A percentile compares a stretch with the other conserved stretches of the same genome.
Conservation (phyloP, 768 basidiomycete genomes). For the Fistulinella prunicolor region DNA sequence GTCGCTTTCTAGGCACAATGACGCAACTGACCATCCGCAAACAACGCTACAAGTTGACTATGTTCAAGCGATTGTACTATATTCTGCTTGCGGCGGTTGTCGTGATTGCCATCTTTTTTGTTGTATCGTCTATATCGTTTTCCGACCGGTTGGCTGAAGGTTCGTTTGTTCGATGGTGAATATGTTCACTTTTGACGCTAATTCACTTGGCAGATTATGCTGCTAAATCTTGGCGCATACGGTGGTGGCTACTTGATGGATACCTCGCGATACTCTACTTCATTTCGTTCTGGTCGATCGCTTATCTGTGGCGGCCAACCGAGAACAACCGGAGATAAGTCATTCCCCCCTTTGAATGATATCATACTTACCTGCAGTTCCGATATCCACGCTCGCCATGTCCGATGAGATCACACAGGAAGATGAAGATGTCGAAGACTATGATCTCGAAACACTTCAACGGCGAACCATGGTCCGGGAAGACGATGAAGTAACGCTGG, state of each 20-base stretch:
- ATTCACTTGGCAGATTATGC: conserved; percentile 68
- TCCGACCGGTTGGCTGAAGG: conserved; percentile 91
- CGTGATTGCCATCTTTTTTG: conserved; percentile 85
- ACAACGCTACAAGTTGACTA: conserved; percentile 78
- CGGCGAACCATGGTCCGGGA: conserved; percentile 48
- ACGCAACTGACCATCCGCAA: conserved; percentile 81
- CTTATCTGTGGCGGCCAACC: conserved; percentile 94
- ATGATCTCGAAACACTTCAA: conserved; percentile 78
- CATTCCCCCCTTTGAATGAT: neutral
- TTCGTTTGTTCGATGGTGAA: conserved; percentile 28
- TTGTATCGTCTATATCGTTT: conserved; percentile 88
- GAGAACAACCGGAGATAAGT: conserved; percentile 83
- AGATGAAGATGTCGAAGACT: conserved; percentile 91
- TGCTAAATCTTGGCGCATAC: conserved; percentile 81
- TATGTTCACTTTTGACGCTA: neutral
- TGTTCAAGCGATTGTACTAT: conserved; percentile 86
- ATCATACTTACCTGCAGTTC: conserved; percentile 21
- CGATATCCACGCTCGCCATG: conserved; percentile 76
- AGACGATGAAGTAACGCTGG: conserved; percentile 70
- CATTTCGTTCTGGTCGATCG: conserved; percentile 71
- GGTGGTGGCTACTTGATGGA: conserved; percentile 97
- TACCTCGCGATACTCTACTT: conserved; percentile 91
- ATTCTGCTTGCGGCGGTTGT: conserved; percentile 81
- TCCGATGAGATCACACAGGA: conserved; percentile 96
- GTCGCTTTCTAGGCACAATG: conserved; percentile 66